Evolutionary conservation across 164 flowering plant genomes (phyloP), one percentile per base, ranked within the genome.

Genomic region (Santalum album): DNA sequence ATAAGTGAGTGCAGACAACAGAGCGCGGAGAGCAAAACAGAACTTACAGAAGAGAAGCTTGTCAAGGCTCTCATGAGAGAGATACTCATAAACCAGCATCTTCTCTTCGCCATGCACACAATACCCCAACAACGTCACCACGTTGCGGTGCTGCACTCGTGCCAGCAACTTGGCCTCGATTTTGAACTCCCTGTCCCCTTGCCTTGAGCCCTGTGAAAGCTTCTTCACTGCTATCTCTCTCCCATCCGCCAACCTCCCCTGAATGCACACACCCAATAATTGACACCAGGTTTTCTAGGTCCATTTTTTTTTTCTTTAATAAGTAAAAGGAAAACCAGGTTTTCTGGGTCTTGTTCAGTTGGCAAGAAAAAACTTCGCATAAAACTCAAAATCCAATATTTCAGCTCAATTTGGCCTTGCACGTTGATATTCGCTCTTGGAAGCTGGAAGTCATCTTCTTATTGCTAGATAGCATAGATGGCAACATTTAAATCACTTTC

Each of bases 141-240:
- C 86, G 72, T 92, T 92, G n/a, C 84, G 62, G 57, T 92, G 99
- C 68, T 92, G 99, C 40, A 92, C 96, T 19, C 86, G 76, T 0
- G 90, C 74, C 45, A 92, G 63, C 56, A 85, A 62, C 66, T 69
- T 83, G 2, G 96, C 96, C 72, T 92, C 99, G 56, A 75, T 85
- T 64, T 29, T 51, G 65, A 92, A 92, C 74, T 92, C 90, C 53
- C 59, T 81, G 64, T 73, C 76, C 69, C 99, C 99, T 64, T 92
- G 99, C 15, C 58, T 70, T 25, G 96, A 89, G 27, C 53, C 62
- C 1, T 68, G 86, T 3, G 96, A 78, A 7, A 92, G 69, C 75
- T 75, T 87, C 81, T 92, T 92, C 66, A 92, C 96, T 10, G 99
- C 99, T 55, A 92, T 77, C 60, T 73, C 94, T 52, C 86, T 87